These are phyloP conservation scores for Phaseolus coccineus DNA, from an alignment of 331 rosid species.

Conservation along the genomic window DNA sequence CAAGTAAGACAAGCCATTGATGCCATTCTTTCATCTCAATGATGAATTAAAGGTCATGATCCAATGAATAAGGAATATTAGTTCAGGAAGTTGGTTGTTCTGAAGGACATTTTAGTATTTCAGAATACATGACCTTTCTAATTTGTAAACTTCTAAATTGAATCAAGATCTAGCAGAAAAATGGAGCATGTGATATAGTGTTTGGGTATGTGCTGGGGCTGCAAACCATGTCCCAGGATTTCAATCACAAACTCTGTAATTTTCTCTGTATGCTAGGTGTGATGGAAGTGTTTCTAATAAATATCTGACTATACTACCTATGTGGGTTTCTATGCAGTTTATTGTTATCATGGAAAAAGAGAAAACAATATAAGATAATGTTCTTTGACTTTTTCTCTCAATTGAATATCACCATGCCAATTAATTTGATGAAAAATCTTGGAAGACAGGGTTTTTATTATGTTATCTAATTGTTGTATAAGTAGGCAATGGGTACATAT, in stretches of 20 bases:
- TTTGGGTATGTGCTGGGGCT: slow-evolving; percentile 31
- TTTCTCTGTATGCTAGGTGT: slow-evolving; percentile 11
- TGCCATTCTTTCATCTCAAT: slow-evolving; percentile 73
- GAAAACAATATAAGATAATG: neutral
- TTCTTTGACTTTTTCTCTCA: slow-evolving; percentile 32
- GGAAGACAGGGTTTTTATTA: neutral
- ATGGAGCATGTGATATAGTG: neutral
- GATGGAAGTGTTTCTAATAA: slow-evolving; percentile 13
- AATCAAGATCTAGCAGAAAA: slow-evolving; percentile 34
- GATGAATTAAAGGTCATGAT: slow-evolving; percentile 32
- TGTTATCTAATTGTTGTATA: neutral
- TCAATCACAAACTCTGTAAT: slow-evolving; percentile 31
- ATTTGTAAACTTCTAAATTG: slow-evolving; percentile 38
- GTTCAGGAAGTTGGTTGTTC: slow-evolving; percentile 35
- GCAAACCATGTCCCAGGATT: slow-evolving; percentile 38
- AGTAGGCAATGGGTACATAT: slow-evolving; percentile 1
- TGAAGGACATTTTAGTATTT: slow-evolving; percentile 51
- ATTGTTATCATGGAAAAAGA: slow-evolving; percentile 22
- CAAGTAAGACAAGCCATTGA: slow-evolving; percentile 96
- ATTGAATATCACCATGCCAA: slow-evolving; percentile 6
- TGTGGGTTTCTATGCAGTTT: neutral
- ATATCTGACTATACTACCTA: slow-evolving; percentile 14
- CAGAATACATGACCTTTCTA: slow-evolving; percentile 40
- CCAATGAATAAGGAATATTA: slow-evolving; percentile 33
- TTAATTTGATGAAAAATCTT: slow-evolving; percentile 20